Conservation (phyloP, 208 protist species). For the Trypanosoma theileri region DNA sequence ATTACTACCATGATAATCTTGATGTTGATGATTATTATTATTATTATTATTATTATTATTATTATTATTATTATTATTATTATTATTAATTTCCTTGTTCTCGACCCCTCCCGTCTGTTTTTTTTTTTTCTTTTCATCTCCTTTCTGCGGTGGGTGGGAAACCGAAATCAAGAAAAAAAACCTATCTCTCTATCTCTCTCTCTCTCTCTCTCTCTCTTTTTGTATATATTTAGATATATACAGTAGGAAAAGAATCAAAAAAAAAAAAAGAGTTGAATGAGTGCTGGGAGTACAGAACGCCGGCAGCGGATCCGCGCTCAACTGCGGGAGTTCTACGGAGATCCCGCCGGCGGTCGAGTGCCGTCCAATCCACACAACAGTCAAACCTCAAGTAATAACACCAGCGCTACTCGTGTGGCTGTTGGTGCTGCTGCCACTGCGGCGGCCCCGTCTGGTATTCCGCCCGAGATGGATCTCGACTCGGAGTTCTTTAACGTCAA, state of each 20-base stretch:
- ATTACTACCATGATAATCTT: too few relatives aligned
- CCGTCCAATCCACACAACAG: too few relatives aligned
- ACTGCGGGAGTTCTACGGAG: conserved; percentile 84
- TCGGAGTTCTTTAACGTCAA: conserved; percentile 82
- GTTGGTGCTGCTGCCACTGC: background rate
- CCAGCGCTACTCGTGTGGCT: too few relatives aligned
- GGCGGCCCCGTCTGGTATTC: conserved; percentile 18
- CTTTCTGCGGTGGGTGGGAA: background rate
- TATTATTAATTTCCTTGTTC: conserved; percentile 7
- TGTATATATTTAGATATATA: background rate
- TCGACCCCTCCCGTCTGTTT: background rate
- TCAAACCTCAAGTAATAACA: too few relatives aligned
- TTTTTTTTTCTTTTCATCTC: background rate
- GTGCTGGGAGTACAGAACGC: conserved; percentile 35
- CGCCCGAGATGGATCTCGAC: conserved; percentile 77
- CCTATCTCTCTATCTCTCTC: background rate
- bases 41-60: conserved; percentile 4
- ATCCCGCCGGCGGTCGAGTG: conserved; percentile 34
- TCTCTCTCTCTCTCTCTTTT: background rate
- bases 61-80: conserved; percentile 4
- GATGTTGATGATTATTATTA: too few relatives aligned
- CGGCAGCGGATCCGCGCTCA: conserved; percentile 69
- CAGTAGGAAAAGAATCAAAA: background rate
- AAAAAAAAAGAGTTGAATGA: conserved; percentile 20
- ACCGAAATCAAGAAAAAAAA: background rate